phyloP scores from a whole-genome alignment of 2,329 filamentous ascomycete species.

The Penicillium concentricum region DNA sequence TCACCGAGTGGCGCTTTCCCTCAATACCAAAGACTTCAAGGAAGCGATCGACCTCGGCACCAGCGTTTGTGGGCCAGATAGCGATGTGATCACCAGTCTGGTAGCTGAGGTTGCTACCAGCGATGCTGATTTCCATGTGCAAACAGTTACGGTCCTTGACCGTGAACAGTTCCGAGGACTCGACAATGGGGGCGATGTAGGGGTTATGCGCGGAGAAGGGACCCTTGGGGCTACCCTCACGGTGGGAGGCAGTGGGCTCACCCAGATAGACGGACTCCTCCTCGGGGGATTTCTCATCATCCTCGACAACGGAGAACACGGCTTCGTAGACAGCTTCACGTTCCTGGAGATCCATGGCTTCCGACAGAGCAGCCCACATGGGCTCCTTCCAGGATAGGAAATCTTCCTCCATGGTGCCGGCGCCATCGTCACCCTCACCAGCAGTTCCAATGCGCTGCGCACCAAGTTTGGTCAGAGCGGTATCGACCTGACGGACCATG shows the following conservation, averaged over 20 bases:
- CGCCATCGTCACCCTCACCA: constrained; percentile 95
- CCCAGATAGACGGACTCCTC: constrained; percentile 85
- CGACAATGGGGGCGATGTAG: constrained; percentile 88
- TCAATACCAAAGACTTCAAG: constrained; percentile 73
- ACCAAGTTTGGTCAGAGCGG: constrained; percentile 76
- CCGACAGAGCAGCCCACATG: constrained; percentile 87
- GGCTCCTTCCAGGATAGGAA: constrained; percentile 99
- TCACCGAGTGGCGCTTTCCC: constrained; percentile 75
- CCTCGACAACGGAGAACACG: constrained; percentile 78
- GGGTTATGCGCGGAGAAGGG: constrained; percentile 97
- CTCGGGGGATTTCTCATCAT: constrained; percentile 69
- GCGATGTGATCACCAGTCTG: constrained; percentile 97
- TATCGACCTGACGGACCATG: constrained; percentile 91
- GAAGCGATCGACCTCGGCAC: constrained; percentile 87
- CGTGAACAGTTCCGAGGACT: constrained; percentile 87
- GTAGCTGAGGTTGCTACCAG: constrained; percentile 84
- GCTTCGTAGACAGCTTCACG: constrained; percentile 96
- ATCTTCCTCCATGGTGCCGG: constrained; percentile 99
- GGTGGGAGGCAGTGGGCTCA: constrained; percentile 94
- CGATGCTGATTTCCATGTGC: constrained; percentile 92
- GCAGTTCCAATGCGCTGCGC: constrained; percentile 80
- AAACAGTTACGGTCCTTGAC: constrained; percentile 91
- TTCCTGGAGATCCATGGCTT: constrained; percentile 86
- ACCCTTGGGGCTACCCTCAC: constrained; percentile 77
- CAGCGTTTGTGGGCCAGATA: constrained; percentile 94